Evolutionary conservation across 495 filamentous ascomycete species (phyloP).

Genomic region (Aspergillus saccharolyticus): DNA sequence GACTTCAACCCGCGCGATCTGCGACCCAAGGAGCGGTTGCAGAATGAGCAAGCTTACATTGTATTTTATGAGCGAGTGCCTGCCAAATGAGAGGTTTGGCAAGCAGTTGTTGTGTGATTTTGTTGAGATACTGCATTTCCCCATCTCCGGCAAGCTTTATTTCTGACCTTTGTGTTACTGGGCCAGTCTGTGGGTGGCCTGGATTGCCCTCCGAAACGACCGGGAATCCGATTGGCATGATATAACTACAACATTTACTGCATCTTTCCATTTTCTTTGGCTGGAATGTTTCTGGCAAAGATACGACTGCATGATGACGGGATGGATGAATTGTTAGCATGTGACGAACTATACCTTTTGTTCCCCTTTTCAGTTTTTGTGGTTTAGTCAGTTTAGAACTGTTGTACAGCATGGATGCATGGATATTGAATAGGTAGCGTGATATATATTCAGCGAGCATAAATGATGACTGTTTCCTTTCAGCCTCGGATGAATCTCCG

Average conservation of each 20-base stretch:
- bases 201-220: background rate
- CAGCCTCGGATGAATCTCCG: no score
- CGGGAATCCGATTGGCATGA: background rate
- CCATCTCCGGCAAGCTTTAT: background rate
- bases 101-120: background rate
- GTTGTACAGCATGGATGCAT: background rate
- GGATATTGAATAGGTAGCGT: background rate
- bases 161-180: background rate
- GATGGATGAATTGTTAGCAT: background rate
- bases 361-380: background rate
- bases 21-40: slow-evolving; percentile 41
- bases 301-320: slow-evolving; percentile 4
- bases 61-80: slow-evolving; percentile 58
- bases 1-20: slow-evolving; percentile 56
- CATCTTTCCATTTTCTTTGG: background rate
- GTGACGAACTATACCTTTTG: slow-evolving; percentile 4
- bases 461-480: background rate
- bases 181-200: background rate
- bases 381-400: background rate
- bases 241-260: background rate
- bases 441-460: background rate
- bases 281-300: background rate
- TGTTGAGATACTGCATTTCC: background rate
- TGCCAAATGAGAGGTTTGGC: slow-evolving; percentile 36
- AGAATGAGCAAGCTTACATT: slow-evolving; percentile 64